Evolutionary conservation across 768 basidiomycete species (phyloP).

Genomic region (Leccinum boreale): DNA sequence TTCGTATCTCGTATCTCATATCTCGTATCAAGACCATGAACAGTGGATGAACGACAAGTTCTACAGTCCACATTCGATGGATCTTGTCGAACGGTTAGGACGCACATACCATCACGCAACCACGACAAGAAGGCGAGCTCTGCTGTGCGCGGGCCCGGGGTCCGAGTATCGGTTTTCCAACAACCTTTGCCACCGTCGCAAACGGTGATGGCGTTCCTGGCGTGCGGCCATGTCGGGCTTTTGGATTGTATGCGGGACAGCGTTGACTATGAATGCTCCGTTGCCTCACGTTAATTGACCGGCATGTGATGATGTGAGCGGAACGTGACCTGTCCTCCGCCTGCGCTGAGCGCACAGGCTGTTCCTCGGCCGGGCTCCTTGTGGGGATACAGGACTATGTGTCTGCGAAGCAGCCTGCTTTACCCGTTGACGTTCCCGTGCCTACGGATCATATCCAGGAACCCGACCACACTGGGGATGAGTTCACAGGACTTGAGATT

Average conservation of each 20-base stretch:
- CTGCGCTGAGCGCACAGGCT: background rate
- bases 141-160: conserved; percentile 3
- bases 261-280: conserved; percentile 2
- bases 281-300: background rate
- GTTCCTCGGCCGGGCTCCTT: background rate
- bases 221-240: background rate
- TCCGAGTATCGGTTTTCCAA: conserved; percentile 1
- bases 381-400: background rate
- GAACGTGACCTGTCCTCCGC: background rate
- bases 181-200: background rate
- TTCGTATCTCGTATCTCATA: background rate
- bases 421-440: background rate
- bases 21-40: background rate
- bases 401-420: background rate
- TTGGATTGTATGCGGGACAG: background rate
- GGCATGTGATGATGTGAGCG: background rate
- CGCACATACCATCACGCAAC: background rate
- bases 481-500: background rate
- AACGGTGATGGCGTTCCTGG: conserved; percentile 3
- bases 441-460: conserved; percentile 19
- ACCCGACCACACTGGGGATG: background rate
- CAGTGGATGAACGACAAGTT: background rate
- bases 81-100: conserved; percentile 1
- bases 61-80: background rate
- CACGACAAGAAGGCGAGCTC: background rate